A percentile compares a stretch with the other conserved stretches of the same genome.
Conservation (phyloP, 345 rosid genomes). For the Limnanthes douglasii region DNA sequence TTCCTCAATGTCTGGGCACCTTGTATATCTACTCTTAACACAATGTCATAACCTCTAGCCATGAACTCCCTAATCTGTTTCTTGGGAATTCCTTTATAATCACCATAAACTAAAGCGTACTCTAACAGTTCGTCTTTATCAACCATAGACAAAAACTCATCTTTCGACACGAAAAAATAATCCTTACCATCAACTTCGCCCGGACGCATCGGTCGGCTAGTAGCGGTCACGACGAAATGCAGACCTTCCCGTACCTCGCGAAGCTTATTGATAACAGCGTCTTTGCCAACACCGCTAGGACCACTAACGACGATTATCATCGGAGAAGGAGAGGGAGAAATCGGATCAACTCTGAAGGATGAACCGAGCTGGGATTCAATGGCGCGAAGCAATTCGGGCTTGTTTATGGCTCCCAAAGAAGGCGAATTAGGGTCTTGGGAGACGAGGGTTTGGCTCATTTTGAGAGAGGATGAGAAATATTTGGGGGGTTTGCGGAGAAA, state of each 20-base stretch:
- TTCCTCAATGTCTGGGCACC: slow-evolving; percentile 66
- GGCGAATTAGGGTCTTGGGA: slow-evolving; percentile 2
- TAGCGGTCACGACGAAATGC: slow-evolving; percentile 85
- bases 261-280: slow-evolving; percentile 61
- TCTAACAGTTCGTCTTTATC: slow-evolving; percentile 64
- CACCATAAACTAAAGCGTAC: slow-evolving; percentile 82
- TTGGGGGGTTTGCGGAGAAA: slow-evolving; percentile 4
- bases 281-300: slow-evolving; percentile 93
- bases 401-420: slow-evolving; percentile 17
- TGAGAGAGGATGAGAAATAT: slow-evolving; percentile 19
- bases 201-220: slow-evolving; percentile 53
- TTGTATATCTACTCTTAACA: slow-evolving; percentile 83
- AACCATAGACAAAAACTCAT: slow-evolving; percentile 55
- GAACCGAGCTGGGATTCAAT: slow-evolving; percentile 56
- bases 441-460: slow-evolving; percentile 38
- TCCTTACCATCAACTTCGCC: slow-evolving; percentile 83
- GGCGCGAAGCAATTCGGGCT: slow-evolving; percentile 45
- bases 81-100: slow-evolving; percentile 85
- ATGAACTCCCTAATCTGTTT: slow-evolving; percentile 64
- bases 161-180: slow-evolving; percentile 59
- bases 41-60: slow-evolving; percentile 57
- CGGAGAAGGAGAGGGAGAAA: slow-evolving; percentile 39
- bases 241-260: slow-evolving; percentile 36
- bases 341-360: slow-evolving; percentile 25
- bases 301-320: slow-evolving; percentile 69